Evolutionary conservation across 805 yeast species (phyloP), one percentile per base, ranked within the genome.

Genomic region (Lachancea meyersii): DNA sequence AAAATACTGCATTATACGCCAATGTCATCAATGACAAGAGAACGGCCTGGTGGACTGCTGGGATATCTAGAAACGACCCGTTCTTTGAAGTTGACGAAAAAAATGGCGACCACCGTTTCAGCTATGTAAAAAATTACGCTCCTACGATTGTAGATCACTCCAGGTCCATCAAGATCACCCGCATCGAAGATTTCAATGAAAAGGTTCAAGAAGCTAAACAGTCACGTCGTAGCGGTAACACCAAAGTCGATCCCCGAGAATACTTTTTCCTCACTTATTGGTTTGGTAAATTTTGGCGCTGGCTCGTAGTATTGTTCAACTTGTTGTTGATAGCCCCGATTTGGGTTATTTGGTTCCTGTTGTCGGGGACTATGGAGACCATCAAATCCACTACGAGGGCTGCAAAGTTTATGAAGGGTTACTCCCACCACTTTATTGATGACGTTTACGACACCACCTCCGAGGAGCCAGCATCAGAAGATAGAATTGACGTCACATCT

Each of bases 11-110:
- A 5, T 61, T 86, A 35, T 85, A 86, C 55, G 84, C 93, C 5
- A 87, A 87, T 62, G 73, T 84, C 31, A 74, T 80, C 45, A 84
- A 86, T 48, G 96, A 86, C 63, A 80, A 80, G 49, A 75, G 95
- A 51, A 79, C 94, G 3, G 75, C 85, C 13, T 87, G 86, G 82
- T 86, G 84, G 76, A 85, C 94, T 2, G 71, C 94, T 0, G 85
- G 85, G 4, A 83, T 83, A 27, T 75, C 83, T 0, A 53, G 62
- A 21, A 63, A 68, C 28, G 86, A 82, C 51, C 87, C 87, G 0
- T 81, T 79, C 44, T 61, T 64, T 31, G 61, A 55, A 26, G 65
- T 72, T 13, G 68, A 68, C 44, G 56, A 60, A 19, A 58, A 65
- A 16, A 77, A 82, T 2, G 68, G 69, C 58, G 62, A 69, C 36